These are phyloP conservation scores for Neopestalotiopsis rosae DNA, from an alignment of 2,329 filamentous ascomycete species.

Conservation along the genomic window DNA sequence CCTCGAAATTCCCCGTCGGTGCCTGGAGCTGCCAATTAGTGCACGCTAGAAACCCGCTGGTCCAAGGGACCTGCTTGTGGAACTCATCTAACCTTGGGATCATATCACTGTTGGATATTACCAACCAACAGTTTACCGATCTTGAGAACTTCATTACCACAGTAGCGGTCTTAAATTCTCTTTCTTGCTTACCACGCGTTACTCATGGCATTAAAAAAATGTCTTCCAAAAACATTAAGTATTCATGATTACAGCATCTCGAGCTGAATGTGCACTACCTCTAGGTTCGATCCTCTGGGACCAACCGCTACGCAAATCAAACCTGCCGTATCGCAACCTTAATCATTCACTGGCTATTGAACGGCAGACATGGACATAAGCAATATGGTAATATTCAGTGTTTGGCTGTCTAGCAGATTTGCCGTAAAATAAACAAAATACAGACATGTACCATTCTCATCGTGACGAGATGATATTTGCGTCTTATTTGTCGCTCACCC, in stretches of 20 bases:
- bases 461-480: neutral
- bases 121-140: neutral
- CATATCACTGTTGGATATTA: neutral
- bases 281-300: neutral
- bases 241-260: no score
- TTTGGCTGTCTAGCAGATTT: neutral
- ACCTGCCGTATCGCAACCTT: neutral
- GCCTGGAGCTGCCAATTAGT: neutral
- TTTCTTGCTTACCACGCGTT: no score
- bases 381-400: neutral
- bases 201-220: no score
- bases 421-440: neutral
- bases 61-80: neutral
- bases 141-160: no score
- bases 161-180: no score
- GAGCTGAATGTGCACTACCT: neutral
- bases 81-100: neutral
- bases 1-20: neutral
- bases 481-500: slow-evolving; percentile 35
- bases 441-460: neutral
- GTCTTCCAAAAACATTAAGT: no score
- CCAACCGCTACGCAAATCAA: neutral
- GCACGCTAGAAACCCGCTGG: neutral
- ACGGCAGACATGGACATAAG: neutral
- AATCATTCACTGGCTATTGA: neutral